Percentiles rank a stretch among this genome's conserved stretches.
Conservation (phyloP, 306 rosid genomes). For the Inga laurina region DNA sequence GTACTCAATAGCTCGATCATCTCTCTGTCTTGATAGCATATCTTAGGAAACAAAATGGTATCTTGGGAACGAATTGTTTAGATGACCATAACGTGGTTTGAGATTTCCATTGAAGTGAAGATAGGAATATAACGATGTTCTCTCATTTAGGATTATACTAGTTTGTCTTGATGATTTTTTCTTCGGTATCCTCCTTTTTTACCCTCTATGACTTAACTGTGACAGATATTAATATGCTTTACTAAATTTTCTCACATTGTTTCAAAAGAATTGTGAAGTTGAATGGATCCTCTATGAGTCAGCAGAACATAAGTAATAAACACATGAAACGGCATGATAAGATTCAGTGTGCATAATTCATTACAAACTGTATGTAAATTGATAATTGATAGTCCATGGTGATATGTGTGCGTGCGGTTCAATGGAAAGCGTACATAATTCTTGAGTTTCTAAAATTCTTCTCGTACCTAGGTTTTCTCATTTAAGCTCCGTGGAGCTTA, state of each 20-base stretch:
- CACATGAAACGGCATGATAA: too few relatives aligned
- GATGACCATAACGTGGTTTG: background rate
- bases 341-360: background rate
- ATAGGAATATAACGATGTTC: background rate
- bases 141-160: background rate
- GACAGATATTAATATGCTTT: background rate
- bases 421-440: background rate
- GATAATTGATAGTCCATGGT: background rate
- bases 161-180: background rate
- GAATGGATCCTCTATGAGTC: conserved; percentile 1
- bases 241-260: background rate
- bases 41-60: background rate
- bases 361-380: background rate
- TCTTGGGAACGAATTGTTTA: background rate
- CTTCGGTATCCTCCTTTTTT: background rate
- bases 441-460: conserved; percentile 20
- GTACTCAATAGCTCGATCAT: background rate
- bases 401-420: background rate
- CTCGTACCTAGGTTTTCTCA: conserved; percentile 69
- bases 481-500: conserved; percentile 97
- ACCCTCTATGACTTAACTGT: background rate
- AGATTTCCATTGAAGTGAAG: background rate
- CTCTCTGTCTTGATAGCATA: background rate
- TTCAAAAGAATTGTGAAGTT: background rate
- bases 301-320: background rate